Percentiles rank a stretch among this genome's conserved stretches.
These are phyloP conservation scores for Eleusine indica DNA, from an alignment of 176 grass and related monocot genomes.

Conservation along the genomic window DNA sequence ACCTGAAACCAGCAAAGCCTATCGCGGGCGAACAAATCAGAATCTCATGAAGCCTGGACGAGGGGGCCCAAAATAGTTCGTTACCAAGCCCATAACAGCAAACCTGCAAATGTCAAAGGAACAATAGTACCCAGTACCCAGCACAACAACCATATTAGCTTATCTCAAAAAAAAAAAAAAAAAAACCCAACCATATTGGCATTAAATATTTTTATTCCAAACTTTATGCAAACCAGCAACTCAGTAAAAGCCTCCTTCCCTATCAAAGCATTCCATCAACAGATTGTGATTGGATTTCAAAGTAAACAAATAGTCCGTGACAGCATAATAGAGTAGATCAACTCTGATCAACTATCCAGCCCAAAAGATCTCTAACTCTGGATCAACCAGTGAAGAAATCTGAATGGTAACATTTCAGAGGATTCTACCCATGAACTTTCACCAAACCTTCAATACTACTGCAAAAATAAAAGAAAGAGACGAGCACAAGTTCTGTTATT, in stretches of 20 bases:
- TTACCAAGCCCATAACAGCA: conserved; percentile 88
- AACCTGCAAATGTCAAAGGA: conserved; percentile 61
- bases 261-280: not conserved
- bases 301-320: no score
- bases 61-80: conserved; percentile 81
- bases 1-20: not conserved
- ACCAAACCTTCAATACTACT: no score
- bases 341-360: no score
- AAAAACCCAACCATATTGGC: no score
- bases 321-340: no score
- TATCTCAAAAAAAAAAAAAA: no score
- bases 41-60: conserved; percentile 36
- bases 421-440: no score
- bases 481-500: not conserved
- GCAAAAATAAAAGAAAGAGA: no score
- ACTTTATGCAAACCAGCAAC: not conserved
- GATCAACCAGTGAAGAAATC: no score
- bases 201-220: not conserved
- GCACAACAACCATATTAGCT: not conserved
- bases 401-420: no score
- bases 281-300: no score
- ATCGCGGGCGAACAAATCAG: not conserved
- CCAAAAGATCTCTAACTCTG: no score
- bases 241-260: not conserved
- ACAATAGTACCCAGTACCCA: not conserved